Evolutionary conservation across 1,284 basidiomycete species (phyloP).

Genomic region (Polyporus tsugae): DNA sequence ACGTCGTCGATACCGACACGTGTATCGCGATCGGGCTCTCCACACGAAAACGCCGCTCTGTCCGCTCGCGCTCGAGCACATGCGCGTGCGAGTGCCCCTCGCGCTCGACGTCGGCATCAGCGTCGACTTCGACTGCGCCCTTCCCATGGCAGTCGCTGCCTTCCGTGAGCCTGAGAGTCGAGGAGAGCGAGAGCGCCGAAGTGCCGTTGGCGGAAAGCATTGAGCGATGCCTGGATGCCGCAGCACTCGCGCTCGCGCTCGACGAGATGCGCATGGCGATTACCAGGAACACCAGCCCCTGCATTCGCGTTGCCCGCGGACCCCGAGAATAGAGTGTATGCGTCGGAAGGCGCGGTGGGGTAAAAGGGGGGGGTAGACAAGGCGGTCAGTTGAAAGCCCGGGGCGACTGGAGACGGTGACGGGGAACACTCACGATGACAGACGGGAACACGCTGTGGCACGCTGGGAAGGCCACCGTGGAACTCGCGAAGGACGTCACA

Average conservation of each 20-base stretch:
- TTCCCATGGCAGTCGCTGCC: not conserved
- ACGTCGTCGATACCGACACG: constrained; percentile 6
- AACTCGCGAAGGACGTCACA: constrained; percentile 27
- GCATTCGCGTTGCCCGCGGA: not conserved
- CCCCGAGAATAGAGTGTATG: not conserved
- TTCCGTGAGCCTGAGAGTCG: not conserved
- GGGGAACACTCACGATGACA: constrained; percentile 27
- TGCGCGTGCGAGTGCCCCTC: not conserved
- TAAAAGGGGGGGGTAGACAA: not conserved
- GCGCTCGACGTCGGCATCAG: constrained; percentile 1
- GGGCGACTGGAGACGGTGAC: not conserved
- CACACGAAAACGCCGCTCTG: not conserved
- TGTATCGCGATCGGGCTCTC: constrained; percentile 5
- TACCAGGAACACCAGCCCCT: constrained; percentile 31
- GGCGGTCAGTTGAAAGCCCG: not conserved
- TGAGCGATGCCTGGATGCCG: not conserved
- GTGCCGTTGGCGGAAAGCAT: not conserved
- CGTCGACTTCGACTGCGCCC: not conserved
- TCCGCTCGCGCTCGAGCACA: not conserved
- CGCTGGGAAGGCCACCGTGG: constrained; percentile 26
- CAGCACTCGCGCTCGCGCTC: not conserved
- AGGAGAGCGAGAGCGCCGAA: constrained; percentile 3
- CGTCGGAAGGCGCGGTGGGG: not conserved
- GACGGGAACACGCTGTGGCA: constrained; percentile 27
- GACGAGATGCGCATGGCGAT: constrained; percentile 28